Percentiles rank a stretch among this genome's conserved stretches.
phyloP scores from a whole-genome alignment of 2,329 filamentous ascomycete genomes.

The Ophiostoma quercus region DNA sequence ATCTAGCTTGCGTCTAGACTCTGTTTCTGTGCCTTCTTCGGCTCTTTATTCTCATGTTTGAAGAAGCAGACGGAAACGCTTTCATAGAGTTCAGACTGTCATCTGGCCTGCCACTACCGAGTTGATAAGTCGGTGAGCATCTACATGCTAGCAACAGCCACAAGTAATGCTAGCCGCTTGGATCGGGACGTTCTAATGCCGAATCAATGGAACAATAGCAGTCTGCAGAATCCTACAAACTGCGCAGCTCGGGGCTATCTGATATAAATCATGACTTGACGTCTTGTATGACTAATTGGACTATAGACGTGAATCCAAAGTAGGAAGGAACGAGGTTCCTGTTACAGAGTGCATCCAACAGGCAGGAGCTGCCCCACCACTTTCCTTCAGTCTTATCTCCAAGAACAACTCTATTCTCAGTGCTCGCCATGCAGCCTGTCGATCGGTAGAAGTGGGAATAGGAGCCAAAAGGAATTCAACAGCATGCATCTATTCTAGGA shows the following conservation, averaged over 20 bases:
- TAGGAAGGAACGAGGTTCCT: not conserved
- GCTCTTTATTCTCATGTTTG: not conserved
- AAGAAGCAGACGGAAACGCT: not conserved
- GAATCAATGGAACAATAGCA: not conserved
- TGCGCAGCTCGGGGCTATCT: not conserved
- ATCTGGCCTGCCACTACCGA: not conserved
- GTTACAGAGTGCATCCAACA: not conserved
- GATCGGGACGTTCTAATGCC: not conserved
- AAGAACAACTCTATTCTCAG: not conserved
- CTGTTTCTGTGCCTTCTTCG: no score
- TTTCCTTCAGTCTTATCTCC: not conserved
- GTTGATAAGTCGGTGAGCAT: constrained; percentile 2
- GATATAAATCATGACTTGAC: not conserved
- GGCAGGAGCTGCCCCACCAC: not conserved
- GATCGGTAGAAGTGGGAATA: not conserved
- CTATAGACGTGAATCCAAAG: not conserved
- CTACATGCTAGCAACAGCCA: not conserved
- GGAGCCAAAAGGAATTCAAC: not conserved
- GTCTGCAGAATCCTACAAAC: not conserved
- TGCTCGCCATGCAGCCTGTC: not conserved
- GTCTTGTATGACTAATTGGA: not conserved
- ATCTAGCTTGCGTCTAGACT: no score
- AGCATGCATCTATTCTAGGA: not conserved
- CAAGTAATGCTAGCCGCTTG: not conserved
- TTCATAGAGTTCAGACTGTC: not conserved